Evolutionary conservation across 2,329 filamentous ascomycete species (phyloP), one percentile per base, ranked within the genome.

Genomic region (Berkeleyomyces basicola): DNA sequence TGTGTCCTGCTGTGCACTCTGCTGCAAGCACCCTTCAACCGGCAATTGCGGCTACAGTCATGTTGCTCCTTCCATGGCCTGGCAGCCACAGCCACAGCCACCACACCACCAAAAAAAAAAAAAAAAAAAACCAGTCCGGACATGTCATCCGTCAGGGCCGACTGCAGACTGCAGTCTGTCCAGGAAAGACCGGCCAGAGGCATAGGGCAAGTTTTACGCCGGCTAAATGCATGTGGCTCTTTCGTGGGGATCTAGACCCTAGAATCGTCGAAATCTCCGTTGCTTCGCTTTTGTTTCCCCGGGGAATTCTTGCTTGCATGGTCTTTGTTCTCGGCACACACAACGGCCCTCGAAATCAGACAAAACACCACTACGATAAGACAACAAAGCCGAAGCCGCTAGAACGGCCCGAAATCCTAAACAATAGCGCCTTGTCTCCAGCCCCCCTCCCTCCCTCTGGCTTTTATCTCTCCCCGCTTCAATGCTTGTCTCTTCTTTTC

Each of bases 391-490:
- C 43, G 58, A 59, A 37, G 37, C 33, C 16, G 31, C 42, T 23
- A 43, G 58, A 59, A 59, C 58, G 58, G 58, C 58, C 58, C 58
- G 58, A 59, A 59, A 59, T 59, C 58, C 58, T 59, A 36, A 42
- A 37, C 14, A 14, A 39, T 53, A 53, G 23, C 49, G 10, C 49
- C 49, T 37, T 53, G 49, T 53, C 7, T 2, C 49, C 31, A 53
- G 49, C 49, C 49, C 11, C 49, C 31, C 49, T 4, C 36, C 31
- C 49, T 4, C 36, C 49, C 16, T 33, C 36, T 53, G 23, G 23
- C 43, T 16, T 46, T 14, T 46, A 46, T 46, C n/a, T 59, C 39
- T 59, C 14, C 31, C 40, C 37, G 16, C 39, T 59, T 59, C 7
- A 33, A 37, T 58, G 36, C 5, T 43, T 42, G 16, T 58, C 37